phyloP scores from a whole-genome alignment of 1,139 yeast genomes.

The Taphrina flavorubra region DNA sequence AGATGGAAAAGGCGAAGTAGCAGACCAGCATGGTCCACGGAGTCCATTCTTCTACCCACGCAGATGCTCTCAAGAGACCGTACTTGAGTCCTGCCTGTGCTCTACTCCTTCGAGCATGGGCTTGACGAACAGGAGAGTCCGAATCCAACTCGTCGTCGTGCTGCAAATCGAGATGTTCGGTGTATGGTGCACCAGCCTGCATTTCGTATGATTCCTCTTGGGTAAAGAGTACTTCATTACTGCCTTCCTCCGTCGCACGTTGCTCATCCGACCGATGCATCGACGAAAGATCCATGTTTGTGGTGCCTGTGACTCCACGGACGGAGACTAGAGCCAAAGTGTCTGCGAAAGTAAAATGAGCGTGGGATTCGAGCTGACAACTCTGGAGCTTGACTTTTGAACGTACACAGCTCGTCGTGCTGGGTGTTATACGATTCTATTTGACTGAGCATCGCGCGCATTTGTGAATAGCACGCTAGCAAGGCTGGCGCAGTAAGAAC shows the following conservation, averaged over 20 bases:
- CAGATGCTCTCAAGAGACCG: constrained; percentile 25
- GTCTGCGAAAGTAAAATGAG: not conserved
- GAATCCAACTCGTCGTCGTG: constrained; percentile 38
- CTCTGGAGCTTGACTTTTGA: not conserved
- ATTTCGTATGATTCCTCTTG: constrained; percentile 32
- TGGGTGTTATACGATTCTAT: not conserved
- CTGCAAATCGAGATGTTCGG: constrained; percentile 23
- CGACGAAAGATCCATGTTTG: constrained; percentile 14
- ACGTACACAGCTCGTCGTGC: not conserved
- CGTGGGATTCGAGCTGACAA: not conserved
- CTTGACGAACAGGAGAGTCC: constrained; percentile 18
- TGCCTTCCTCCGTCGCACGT: constrained; percentile 4
- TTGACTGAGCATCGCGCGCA: not conserved
- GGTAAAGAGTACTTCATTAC: constrained; percentile 12
- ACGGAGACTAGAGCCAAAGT: not conserved
- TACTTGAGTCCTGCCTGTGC: constrained; percentile 15
- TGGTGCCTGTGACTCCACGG: not conserved
- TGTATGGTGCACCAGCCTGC: constrained; percentile 27
- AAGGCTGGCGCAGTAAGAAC: constrained; percentile 6
- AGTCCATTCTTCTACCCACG: constrained; percentile 39
- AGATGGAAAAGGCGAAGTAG: constrained; percentile 35
- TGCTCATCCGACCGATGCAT: not conserved
- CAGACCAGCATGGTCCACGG: constrained; percentile 36
- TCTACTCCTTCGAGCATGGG: constrained; percentile 10
- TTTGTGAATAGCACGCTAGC: no score